phyloP scores from a whole-genome alignment of 306 rosid species.

The Fragaria ananassa region DNA sequence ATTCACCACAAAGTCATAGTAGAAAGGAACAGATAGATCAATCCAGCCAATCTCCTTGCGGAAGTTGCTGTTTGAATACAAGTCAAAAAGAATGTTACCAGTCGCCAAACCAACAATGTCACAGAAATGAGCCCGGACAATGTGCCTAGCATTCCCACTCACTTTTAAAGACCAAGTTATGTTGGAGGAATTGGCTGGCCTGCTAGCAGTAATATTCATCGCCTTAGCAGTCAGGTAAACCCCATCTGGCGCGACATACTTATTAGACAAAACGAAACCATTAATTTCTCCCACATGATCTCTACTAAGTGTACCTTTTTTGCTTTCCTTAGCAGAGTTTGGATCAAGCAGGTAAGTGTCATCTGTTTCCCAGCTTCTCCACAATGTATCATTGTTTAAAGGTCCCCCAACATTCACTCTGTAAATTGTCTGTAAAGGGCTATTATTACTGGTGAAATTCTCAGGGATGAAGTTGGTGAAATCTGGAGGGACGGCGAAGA shows the following conservation, averaged over 20 bases:
- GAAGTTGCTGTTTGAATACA: conserved; percentile 11
- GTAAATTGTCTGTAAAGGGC: conserved; percentile 19
- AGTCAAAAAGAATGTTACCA: background rate
- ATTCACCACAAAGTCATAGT: conserved; percentile 21
- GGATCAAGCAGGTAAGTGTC: background rate
- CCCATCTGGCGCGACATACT: no score
- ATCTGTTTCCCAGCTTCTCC: conserved; percentile 32
- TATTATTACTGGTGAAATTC: background rate
- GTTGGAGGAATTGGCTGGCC: background rate
- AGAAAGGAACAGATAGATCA: conserved; percentile 13
- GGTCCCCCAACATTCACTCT: conserved; percentile 36
- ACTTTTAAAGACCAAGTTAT: conserved; percentile 33
- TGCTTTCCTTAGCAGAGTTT: background rate
- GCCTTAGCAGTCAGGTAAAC: conserved; percentile 31
- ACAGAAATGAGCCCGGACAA: conserved; percentile 44
- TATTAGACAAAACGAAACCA: no score
- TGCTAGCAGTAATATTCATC: background rate
- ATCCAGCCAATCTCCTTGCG: background rate
- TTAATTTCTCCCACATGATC: no score
- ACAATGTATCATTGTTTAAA: background rate
- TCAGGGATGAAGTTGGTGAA: background rate
- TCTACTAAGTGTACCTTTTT: no score
- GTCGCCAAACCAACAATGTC: background rate
- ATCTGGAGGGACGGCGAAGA: conserved; percentile 28
- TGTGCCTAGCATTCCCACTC: conserved; percentile 3